Base-by-base conservation (phyloP, 1,284 basidiomycete species). In the Wolfiporia cocos region DNA sequence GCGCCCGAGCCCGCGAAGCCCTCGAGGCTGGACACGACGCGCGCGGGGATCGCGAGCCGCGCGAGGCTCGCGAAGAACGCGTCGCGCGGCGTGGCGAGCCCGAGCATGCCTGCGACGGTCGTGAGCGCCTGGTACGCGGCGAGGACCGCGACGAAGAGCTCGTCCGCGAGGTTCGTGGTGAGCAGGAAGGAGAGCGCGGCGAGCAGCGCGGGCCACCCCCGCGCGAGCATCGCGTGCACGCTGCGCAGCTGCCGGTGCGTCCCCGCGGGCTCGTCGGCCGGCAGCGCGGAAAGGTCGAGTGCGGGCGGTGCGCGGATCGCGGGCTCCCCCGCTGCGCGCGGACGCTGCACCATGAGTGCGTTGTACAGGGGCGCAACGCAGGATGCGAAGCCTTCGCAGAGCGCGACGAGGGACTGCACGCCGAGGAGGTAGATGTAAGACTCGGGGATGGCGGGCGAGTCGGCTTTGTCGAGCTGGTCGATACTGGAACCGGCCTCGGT, bases 391-490 rank as follows among this genome's bases (percentile, higher is more conserved):
- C 92, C 92, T 56, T 96, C 91, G 37, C 88, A 91, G 2, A 99
- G 70, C 0, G 90, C 86, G 17, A 88, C 77, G 5, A 97, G 74
- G 50, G 88, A 92, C 56, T 98, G 93, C 0, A 96, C 74, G 1
- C 86, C 87, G 1, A 99, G 78, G 1, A 97, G 80, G 59, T 94
- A 96, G 43, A 92, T 76, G 61, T 99, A 98, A 0, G 88, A 78
- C 48, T 98, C 92, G 0, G 93, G 93, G 37, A 95, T 90, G 0
- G 78, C 70, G 0, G 96, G 96, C 0, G 94, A 82, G 54, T 99
- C 96, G 0, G 91, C 84, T 64, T 99, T 96, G 67, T 97, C 93
- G 14, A 95, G 78, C 60, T 96, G 93, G 58, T 97, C 93, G 53
- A 97, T 95, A 57, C 92, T 94, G 51, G 18, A 31, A 22, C 22